Percentiles rank a stretch among this genome's conserved stretches.
These are phyloP conservation scores for Fusarium sp. DNA, from an alignment of 2,329 filamentous ascomycete species.

Conservation along the genomic window DNA sequence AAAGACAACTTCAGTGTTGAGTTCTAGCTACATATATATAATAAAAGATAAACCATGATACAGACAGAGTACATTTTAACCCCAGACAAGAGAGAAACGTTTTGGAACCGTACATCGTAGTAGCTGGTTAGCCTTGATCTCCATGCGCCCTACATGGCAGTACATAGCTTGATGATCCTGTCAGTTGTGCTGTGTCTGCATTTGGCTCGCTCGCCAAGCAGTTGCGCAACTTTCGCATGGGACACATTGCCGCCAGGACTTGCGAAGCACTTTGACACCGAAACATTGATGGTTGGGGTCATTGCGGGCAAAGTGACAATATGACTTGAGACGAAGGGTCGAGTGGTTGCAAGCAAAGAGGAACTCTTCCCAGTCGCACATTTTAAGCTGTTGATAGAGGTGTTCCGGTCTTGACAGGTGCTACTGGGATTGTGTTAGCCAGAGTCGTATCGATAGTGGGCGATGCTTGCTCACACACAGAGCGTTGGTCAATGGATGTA, in stretches of 20 bases:
- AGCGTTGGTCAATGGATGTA: background rate
- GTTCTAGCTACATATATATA: slow-evolving; percentile 24
- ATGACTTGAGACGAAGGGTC: slow-evolving; percentile 69
- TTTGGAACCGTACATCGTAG: background rate
- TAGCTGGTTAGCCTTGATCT: background rate
- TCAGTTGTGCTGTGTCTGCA: slow-evolving; percentile 9
- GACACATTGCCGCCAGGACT: slow-evolving; percentile 68
- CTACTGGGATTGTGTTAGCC: slow-evolving; percentile 3
- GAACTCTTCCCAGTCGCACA: slow-evolving; percentile 80
- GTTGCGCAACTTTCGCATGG: slow-evolving; percentile 63
- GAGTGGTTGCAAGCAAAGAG: slow-evolving; percentile 74
- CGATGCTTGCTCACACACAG: slow-evolving; percentile 3
- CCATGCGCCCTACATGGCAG: background rate
- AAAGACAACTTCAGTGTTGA: background rate
- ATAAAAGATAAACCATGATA: background rate
- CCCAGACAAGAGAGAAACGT: background rate
- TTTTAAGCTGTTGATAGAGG: slow-evolving; percentile 50
- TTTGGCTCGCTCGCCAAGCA: slow-evolving; percentile 21
- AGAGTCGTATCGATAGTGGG: background rate
- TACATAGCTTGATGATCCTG: background rate
- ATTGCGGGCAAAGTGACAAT: slow-evolving; percentile 82
- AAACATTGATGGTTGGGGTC: slow-evolving; percentile 77
- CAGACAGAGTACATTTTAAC: background rate
- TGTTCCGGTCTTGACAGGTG: background rate
- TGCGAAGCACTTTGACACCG: slow-evolving; percentile 72